These are phyloP conservation scores for Phialophora macrospora DNA, from an alignment of 2,329 filamentous ascomycete genomes.

Conservation along the genomic window DNA sequence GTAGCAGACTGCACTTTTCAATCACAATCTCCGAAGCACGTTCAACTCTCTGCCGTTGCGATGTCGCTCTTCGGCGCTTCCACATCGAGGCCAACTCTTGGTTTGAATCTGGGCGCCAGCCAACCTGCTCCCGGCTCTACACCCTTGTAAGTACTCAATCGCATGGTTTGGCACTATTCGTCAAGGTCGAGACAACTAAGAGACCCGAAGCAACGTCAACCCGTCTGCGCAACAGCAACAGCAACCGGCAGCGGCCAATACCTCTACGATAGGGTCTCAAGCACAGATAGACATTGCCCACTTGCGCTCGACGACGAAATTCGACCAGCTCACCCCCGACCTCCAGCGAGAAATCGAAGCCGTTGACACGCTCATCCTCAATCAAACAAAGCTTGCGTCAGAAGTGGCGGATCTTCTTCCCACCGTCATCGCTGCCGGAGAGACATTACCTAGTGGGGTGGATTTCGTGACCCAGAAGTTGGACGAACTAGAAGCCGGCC, in stretches of 20 bases:
- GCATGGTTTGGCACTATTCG: not conserved
- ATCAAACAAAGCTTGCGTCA: conserved; percentile 74
- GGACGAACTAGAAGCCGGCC: conserved; percentile 65
- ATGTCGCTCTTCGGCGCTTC: conserved; percentile 34
- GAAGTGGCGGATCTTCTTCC: conserved; percentile 75
- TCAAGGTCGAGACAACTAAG: conserved; percentile 6
- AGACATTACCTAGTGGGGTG: conserved; percentile 68
- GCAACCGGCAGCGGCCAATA: conserved; percentile 22
- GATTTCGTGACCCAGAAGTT: conserved; percentile 66
- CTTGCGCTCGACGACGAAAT: conserved; percentile 84
- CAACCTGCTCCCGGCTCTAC: conserved; percentile 22
- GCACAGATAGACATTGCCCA: conserved; percentile 79
- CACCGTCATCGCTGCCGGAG: conserved; percentile 66
- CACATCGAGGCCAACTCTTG: conserved; percentile 26
- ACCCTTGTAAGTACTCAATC: conserved; percentile 27
- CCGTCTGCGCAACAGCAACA: conserved; percentile 20
- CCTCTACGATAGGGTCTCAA: conserved; percentile 62
- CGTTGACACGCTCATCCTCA: conserved; percentile 79
- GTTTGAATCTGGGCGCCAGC: conserved; percentile 26
- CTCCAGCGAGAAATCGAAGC: conserved; percentile 77
- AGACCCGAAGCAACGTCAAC: conserved; percentile 11
- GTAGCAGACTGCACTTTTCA: not conserved
- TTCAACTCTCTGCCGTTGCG: not conserved
- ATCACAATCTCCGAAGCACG: not conserved
- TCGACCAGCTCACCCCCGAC: conserved; percentile 83